Evolutionary conservation across 805 yeast genomes (phyloP).

Genomic region (Dipodascus albidus): DNA sequence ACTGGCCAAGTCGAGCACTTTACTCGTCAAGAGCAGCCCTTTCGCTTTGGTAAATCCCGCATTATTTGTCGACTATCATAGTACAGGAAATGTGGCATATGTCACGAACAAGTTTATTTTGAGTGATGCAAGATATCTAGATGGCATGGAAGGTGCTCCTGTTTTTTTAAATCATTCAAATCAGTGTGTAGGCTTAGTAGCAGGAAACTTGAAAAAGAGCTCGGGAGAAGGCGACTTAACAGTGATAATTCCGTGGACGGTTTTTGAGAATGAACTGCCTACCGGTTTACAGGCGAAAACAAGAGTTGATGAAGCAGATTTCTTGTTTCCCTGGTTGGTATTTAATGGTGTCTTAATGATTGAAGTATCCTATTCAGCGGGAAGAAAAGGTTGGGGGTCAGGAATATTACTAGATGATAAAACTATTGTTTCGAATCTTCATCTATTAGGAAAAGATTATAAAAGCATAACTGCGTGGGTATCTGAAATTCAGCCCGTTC

Average conservation of each 20-base stretch:
- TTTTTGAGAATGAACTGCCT: not conserved
- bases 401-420: constrained; percentile 22
- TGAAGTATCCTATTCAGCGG: constrained; percentile 12
- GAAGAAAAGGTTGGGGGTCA: constrained; percentile 26
- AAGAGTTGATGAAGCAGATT: not conserved
- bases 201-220: constrained; percentile 18
- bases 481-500: constrained; percentile 4
- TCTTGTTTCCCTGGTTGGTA: not conserved
- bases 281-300: not conserved
- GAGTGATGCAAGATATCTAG: constrained; percentile 23
- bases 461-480: constrained; percentile 8
- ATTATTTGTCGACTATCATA: constrained; percentile 21
- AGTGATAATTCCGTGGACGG: constrained; percentile 17
- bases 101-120: constrained; percentile 11
- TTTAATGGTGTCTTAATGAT: constrained; percentile 10
- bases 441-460: constrained; percentile 19
- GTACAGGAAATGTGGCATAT: constrained; percentile 20
- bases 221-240: constrained; percentile 25
- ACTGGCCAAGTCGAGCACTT: constrained; percentile 1
- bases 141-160: constrained; percentile 28
- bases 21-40: constrained; percentile 21
- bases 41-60: constrained; percentile 25
- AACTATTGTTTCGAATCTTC: constrained; percentile 24
- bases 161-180: constrained; percentile 5
- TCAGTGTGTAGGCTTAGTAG: constrained; percentile 20